phyloP scores from a whole-genome alignment of 371 early-diverging fungal genomes.

The Mucor plumbeus region DNA sequence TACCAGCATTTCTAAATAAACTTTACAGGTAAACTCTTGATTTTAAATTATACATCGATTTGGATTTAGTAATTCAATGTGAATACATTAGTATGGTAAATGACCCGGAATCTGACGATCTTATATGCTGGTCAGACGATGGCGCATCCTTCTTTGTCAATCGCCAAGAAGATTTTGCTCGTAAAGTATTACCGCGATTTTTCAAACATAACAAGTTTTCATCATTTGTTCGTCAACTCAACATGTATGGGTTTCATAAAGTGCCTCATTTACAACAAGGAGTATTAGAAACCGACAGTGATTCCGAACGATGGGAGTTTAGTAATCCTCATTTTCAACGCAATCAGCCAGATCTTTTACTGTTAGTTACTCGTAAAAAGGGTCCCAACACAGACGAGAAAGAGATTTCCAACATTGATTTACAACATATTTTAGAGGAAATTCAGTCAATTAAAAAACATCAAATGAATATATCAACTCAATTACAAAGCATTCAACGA shows the following conservation, averaged over 20 bases:
- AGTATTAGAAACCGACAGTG: conserved; percentile 67
- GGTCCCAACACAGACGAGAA: conserved; percentile 52
- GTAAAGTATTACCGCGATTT: conserved; percentile 80
- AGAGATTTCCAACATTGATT: conserved; percentile 49
- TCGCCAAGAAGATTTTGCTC: conserved; percentile 81
- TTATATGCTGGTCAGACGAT: conserved; percentile 79
- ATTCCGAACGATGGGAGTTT: conserved; percentile 65
- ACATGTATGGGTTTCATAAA: conserved; percentile 91
- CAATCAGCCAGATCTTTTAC: conserved; percentile 61
- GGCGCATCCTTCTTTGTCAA: conserved; percentile 78
- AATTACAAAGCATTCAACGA: conserved; percentile 83
- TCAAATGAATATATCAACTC: conserved; percentile 84
- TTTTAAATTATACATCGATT: too few species aligned
- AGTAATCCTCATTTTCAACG: conserved; percentile 60
- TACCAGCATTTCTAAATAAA: conserved; percentile 90
- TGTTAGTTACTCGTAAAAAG: conserved; percentile 59
- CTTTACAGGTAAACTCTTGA: conserved; percentile 67
- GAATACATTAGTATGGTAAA: conserved; percentile 66
- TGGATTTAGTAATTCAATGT: too few species aligned
- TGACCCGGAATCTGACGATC: conserved; percentile 68
- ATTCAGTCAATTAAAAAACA: conserved; percentile 87
- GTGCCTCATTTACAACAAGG: conserved; percentile 83
- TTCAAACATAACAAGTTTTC: conserved; percentile 95
- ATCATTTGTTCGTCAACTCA: conserved; percentile 94
- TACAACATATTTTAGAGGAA: conserved; percentile 76